Conservation (phyloP, 176 grass and related monocot species). For the Oryza meridionalis region DNA sequence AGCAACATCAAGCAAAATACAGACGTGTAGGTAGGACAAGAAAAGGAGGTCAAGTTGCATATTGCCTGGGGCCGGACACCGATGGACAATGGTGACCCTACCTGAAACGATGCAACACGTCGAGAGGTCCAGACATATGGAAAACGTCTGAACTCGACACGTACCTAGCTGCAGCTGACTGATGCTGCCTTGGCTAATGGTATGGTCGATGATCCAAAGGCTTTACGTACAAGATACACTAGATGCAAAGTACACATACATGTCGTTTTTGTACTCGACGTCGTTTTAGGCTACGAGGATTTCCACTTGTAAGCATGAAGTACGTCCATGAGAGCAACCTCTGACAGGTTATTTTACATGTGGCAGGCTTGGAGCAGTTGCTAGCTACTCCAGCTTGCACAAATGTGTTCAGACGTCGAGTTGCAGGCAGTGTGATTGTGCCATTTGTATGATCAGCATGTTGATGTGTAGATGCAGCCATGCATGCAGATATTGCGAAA, state of each 20-base stretch:
- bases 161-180: slow-evolving; percentile 14
- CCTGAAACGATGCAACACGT: slow-evolving; percentile 9
- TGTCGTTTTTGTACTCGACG: slow-evolving; percentile 38
- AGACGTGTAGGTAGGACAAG: slow-evolving; percentile 27
- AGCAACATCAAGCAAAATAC: slow-evolving; percentile 11
- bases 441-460: slow-evolving; percentile 23
- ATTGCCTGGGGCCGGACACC: slow-evolving; percentile 23
- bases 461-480: slow-evolving; percentile 6
- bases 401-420: neutral
- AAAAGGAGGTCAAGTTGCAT: slow-evolving; percentile 32
- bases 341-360: slow-evolving; percentile 36
- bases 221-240: slow-evolving; percentile 65
- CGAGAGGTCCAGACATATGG: neutral
- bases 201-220: slow-evolving; percentile 11
- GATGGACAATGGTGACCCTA: neutral
- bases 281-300: slow-evolving; percentile 33
- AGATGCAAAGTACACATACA: slow-evolving; percentile 20
- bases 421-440: slow-evolving; percentile 27
- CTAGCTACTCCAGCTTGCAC: slow-evolving; percentile 23
- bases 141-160: slow-evolving; percentile 40
- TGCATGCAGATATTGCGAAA: slow-evolving; percentile 17
- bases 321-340: neutral
- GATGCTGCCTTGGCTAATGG: neutral
- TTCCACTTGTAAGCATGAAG: slow-evolving; percentile 44
- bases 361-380: neutral